These are phyloP conservation scores for Pochonia chlamydosporia DNA, from an alignment of 2,329 filamentous ascomycete genomes.

Conservation along the genomic window DNA sequence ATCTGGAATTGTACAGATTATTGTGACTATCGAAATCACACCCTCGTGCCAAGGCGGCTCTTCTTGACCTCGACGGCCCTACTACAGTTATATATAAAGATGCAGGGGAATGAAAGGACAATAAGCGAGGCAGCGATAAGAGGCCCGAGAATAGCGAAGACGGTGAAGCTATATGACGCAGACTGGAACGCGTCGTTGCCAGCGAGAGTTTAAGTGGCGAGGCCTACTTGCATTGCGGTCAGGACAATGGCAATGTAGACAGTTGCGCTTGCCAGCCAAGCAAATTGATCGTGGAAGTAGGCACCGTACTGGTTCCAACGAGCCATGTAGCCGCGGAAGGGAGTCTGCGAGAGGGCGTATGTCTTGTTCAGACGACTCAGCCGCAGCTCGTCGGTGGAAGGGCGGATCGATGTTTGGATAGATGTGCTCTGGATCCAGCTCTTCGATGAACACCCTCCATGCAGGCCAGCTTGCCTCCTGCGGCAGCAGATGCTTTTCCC, in stretches of 20 bases:
- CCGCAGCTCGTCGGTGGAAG: slow-evolving; percentile 35
- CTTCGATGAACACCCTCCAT: slow-evolving; percentile 26
- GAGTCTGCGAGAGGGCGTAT: slow-evolving; percentile 23
- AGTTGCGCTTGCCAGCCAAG: slow-evolving; percentile 30
- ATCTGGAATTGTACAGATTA: too few species aligned
- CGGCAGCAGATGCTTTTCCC: slow-evolving; percentile 26
- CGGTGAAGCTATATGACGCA: slow-evolving; percentile 40
- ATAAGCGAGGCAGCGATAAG: slow-evolving; percentile 20
- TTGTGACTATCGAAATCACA: too few species aligned
- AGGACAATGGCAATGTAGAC: slow-evolving; percentile 40
- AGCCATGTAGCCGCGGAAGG: slow-evolving; percentile 18
- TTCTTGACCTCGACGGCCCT: background rate
- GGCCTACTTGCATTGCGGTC: slow-evolving; percentile 43
- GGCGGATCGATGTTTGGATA: slow-evolving; percentile 26
- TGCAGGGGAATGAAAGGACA: slow-evolving; percentile 11
- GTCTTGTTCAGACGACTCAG: slow-evolving; percentile 35
- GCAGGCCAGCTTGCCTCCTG: slow-evolving; percentile 24
- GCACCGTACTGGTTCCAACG: slow-evolving; percentile 27
- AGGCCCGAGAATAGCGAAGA: slow-evolving; percentile 40
- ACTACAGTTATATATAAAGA: slow-evolving; percentile 10
- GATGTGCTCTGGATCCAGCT: slow-evolving; percentile 23
- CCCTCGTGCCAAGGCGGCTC: too few species aligned
- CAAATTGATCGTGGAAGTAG: slow-evolving; percentile 38
- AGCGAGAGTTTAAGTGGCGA: slow-evolving; percentile 28
- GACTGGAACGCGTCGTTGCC: slow-evolving; percentile 32